Evolutionary conservation across 106 monocot genomes (phyloP), one percentile per base, ranked within the genome.

Genomic region (Phalaenopsis aphrodite): DNA sequence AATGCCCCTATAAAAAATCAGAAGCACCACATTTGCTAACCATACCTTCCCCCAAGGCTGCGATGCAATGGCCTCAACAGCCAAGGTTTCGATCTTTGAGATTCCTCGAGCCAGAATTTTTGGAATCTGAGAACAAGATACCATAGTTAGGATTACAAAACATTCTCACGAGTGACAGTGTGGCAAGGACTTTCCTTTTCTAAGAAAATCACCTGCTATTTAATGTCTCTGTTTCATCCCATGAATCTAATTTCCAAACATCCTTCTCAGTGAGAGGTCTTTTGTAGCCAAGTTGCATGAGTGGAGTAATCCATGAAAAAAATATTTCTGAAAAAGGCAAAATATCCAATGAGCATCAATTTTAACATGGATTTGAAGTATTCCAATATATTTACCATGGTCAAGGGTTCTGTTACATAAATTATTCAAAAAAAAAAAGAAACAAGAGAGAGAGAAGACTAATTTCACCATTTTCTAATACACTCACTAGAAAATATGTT

Each of bases 181-280:
- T 43, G 2, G 23, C 4, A 56, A 39, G 65, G 73, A 36, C 72
- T 10, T 52, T 69, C 16, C 18, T 61, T 41, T 42, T 42, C 52
- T 19, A 17, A 8, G 71, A 84, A 12, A 84, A 42, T 21, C 61
- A 93, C 98, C 85, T 91, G 78, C 39, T 83, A 76, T 91, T 55
- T 49, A 95, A 64, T 77, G 93, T 99, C 79, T 99, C 98, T 5
- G 98, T 95, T 78, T 89, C 81, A 88, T 99, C 98, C 98, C 98
- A 99, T 80, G 89, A 78, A 86, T 99, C 98, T 82, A 99, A 82
- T 83, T 93, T 95, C 98, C 98, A 99, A 41, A 94, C 88, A 88
- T 99, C 98, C 82, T 95, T 99, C 81, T 99, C 98, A 71, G 93
- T 99, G 42, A 99, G 87, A 75, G 98, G 95, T 69, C 81, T 89